Percentiles rank a stretch among this genome's conserved stretches.
phyloP scores from a whole-genome alignment of 495 filamentous ascomycete species.

The Penicillium canariense region DNA sequence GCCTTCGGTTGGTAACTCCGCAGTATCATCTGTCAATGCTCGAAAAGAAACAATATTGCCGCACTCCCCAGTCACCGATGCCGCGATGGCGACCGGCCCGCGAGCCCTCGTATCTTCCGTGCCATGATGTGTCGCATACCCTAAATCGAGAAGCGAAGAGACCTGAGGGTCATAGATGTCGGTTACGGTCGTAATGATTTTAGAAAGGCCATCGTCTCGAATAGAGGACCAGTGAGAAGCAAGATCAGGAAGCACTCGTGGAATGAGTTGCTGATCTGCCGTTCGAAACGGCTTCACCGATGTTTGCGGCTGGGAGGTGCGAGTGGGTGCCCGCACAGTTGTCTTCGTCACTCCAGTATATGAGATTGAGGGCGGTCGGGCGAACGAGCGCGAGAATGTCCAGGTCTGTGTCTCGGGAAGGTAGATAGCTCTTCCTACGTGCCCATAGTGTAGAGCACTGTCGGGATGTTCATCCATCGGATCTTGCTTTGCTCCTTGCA shows the following conservation, averaged over 20 bases:
- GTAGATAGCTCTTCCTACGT: conserved; percentile 59
- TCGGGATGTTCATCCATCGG: conserved; percentile 59
- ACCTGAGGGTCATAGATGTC: conserved; percentile 37
- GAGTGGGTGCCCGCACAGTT: conserved; percentile 25
- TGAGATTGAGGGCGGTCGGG: conserved; percentile 22
- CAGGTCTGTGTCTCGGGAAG: conserved; percentile 51
- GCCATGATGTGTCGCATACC: conserved; percentile 36
- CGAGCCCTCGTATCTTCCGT: conserved; percentile 26
- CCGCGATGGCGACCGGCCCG: conserved; percentile 41
- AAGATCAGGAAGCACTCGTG: conserved; percentile 39
- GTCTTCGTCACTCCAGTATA: conserved; percentile 38
- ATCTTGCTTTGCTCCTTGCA: conserved; percentile 40
- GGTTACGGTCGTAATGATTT: conserved; percentile 25
- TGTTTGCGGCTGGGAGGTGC: conserved; percentile 11
- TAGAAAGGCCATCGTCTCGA: conserved; percentile 31
- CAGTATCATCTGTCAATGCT: conserved; percentile 33
- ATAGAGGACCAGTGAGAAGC: conserved; percentile 33
- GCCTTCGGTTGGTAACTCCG: conserved; percentile 24
- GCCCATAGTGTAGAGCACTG: conserved; percentile 63
- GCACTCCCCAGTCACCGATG: conserved; percentile 41
- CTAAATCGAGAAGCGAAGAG: conserved; percentile 44
- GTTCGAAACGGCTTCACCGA: conserved; percentile 11
- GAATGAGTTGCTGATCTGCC: conserved; percentile 21
- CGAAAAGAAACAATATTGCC: conserved; percentile 42
- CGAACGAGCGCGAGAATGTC: conserved; percentile 50